Conservation (phyloP, 352 stramenopile species). For the Peronospora farinosa region DNA sequence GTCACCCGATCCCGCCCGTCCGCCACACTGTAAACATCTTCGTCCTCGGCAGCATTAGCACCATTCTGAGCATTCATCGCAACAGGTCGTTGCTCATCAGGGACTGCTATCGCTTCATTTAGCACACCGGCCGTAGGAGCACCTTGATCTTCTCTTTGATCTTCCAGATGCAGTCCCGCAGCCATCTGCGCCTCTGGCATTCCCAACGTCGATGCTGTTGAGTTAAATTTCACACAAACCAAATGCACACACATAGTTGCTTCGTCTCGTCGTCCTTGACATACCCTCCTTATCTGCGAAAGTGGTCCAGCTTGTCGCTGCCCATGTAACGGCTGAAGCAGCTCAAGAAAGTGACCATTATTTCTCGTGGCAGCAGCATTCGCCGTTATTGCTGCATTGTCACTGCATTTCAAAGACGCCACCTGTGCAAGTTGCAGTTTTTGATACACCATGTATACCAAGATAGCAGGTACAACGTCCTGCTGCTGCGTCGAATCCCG, state of each 20-base stretch:
- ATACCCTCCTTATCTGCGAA: not conserved
- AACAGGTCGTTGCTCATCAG: constrained; percentile 2
- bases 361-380: constrained; percentile 8
- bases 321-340: constrained; percentile 18
- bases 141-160: not conserved
- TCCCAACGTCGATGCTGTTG: not conserved
- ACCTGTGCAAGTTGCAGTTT: constrained; percentile 35
- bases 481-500: constrained; percentile 4
- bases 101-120: constrained; percentile 2
- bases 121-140: constrained; percentile 1
- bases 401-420: constrained; percentile 7
- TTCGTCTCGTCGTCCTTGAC: constrained; percentile 3
- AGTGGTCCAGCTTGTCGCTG: constrained; percentile 10
- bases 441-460: constrained; percentile 71
- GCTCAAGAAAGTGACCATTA: constrained; percentile 15
- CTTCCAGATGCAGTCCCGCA: constrained; percentile 11
- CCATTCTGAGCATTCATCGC: constrained; percentile 12
- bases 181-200: constrained; percentile 12
- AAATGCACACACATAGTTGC: constrained; percentile 26
- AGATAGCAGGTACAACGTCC: constrained; percentile 48
- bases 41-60: constrained; percentile 24
- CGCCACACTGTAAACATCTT: constrained; percentile 38
- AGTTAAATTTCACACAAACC: constrained; percentile 14
- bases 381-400: not conserved
- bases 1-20: constrained; percentile 32